These are phyloP conservation scores for Fermentozyma sake DNA, from an alignment of 1,139 yeast species.

Conservation along the genomic window DNA sequence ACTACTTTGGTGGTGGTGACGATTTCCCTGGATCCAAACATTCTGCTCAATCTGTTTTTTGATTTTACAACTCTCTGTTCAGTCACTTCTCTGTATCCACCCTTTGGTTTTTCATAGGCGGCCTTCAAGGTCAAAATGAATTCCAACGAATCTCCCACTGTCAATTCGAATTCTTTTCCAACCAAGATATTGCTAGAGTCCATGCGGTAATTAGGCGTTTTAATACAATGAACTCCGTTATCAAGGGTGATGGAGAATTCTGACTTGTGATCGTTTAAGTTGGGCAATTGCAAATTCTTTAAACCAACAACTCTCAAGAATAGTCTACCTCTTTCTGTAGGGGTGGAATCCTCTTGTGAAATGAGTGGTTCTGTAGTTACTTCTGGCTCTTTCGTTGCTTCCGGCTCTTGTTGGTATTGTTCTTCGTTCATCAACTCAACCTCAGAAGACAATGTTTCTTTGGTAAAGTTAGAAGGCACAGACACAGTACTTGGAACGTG, in stretches of 20 bases:
- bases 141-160: conserved; percentile 63
- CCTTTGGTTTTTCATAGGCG: conserved; percentile 50
- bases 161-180: conserved; percentile 81
- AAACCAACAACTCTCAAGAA: conserved; percentile 65
- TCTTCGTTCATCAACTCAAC: not conserved
- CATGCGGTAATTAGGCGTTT: conserved; percentile 61
- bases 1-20: conserved; percentile 54
- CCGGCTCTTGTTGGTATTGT: not conserved
- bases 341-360: too few species aligned
- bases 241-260: conserved; percentile 71
- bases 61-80: conserved; percentile 51
- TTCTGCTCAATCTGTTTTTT: conserved; percentile 39
- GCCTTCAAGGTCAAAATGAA: conserved; percentile 73
- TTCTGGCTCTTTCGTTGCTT: not conserved
- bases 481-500: not conserved
- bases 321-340: conserved; percentile 69
- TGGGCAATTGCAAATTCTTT: conserved; percentile 55
- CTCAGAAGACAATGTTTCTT: not conserved
- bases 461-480: not conserved
- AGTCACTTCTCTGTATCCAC: conserved; percentile 51
- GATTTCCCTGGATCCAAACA: conserved; percentile 47
- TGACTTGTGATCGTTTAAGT: conserved; percentile 52
- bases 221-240: conserved; percentile 83
- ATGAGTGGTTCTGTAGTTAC: not conserved
- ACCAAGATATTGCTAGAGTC: conserved; percentile 39